Conservation (phyloP, 192 early-diverging fungal species). For the Spizellomyces sp. region DNA sequence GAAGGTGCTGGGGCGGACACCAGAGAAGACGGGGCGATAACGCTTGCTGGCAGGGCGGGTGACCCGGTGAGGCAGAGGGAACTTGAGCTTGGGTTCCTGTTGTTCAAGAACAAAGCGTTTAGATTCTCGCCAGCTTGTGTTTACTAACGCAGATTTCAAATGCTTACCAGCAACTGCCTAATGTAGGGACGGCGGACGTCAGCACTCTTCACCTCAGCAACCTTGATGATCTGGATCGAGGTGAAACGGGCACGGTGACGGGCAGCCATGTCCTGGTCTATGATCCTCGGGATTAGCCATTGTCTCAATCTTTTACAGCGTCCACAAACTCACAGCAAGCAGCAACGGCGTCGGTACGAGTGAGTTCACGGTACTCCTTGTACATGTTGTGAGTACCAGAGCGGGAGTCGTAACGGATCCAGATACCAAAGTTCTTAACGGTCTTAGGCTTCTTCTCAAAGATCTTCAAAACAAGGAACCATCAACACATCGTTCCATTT, state of each 20-base stretch:
- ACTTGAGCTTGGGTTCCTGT: slow-evolving; percentile 79
- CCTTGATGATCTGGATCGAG: slow-evolving; percentile 99
- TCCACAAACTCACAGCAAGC: slow-evolving; percentile 53
- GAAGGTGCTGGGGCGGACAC: slow-evolving; percentile 92
- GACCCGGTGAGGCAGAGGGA: slow-evolving; percentile 98
- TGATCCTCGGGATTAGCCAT: background rate
- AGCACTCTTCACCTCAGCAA: slow-evolving; percentile 83
- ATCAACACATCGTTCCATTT: background rate
- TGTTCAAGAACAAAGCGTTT: slow-evolving; percentile 22
- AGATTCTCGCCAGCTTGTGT: slow-evolving; percentile 3
- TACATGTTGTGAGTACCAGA: slow-evolving; percentile 99
- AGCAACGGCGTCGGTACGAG: slow-evolving; percentile 65
- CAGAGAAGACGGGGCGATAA: slow-evolving; percentile 83
- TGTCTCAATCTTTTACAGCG: background rate
- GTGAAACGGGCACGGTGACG: slow-evolving; percentile 97
- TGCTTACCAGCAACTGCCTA: slow-evolving; percentile 80
- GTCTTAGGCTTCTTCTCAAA: slow-evolving; percentile 88
- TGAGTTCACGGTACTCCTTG: slow-evolving; percentile 99
- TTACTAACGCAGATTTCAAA: background rate
- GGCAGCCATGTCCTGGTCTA: slow-evolving; percentile 98
- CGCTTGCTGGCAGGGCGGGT: slow-evolving; percentile 80
- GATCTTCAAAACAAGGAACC: slow-evolving; percentile 58
- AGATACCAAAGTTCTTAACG: slow-evolving; percentile 99
- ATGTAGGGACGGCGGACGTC: slow-evolving; percentile 98
- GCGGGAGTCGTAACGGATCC: slow-evolving; percentile 99